These are phyloP conservation scores for Cyberlindnera subsufficiens DNA, from an alignment of 805 yeast species.

Conservation along the genomic window DNA sequence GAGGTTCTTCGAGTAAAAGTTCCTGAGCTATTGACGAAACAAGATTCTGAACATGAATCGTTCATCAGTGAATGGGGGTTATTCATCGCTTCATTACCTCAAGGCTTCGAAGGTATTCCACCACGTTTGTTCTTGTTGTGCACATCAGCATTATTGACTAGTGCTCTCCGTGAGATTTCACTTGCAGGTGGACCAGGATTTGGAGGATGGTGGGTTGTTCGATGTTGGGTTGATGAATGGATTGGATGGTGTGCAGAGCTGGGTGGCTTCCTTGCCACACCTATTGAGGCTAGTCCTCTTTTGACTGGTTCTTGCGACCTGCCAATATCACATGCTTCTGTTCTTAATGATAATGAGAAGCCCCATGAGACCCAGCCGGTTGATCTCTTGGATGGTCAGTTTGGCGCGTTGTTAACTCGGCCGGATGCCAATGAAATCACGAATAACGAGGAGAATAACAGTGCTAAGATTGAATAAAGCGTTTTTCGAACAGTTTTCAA, in stretches of 20 bases:
- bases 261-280: constrained; percentile 40
- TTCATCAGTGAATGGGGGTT: constrained; percentile 25
- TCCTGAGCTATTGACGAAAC: constrained; percentile 24
- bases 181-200: constrained; percentile 53
- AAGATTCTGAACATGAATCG: constrained; percentile 9
- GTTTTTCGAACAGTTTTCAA: neutral
- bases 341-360: neutral
- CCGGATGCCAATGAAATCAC: neutral
- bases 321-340: constrained; percentile 1
- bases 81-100: constrained; percentile 37
- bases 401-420: constrained; percentile 9
- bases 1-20: constrained; percentile 31
- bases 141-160: constrained; percentile 47
- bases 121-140: constrained; percentile 52
- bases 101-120: constrained; percentile 41
- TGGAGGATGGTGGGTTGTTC: constrained; percentile 69
- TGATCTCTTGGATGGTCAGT: constrained; percentile 20
- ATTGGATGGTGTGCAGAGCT: constrained; percentile 60
- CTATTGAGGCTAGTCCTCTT: constrained; percentile 5
- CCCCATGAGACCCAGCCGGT: constrained; percentile 7
- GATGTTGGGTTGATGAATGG: constrained; percentile 76
- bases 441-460: neutral
- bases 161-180: constrained; percentile 58
- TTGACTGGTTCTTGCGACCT: constrained; percentile 4
- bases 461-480: neutral